Evolutionary conservation across 2,329 filamentous ascomycete species (phyloP).

Genomic region (Laburnicola sp.): DNA sequence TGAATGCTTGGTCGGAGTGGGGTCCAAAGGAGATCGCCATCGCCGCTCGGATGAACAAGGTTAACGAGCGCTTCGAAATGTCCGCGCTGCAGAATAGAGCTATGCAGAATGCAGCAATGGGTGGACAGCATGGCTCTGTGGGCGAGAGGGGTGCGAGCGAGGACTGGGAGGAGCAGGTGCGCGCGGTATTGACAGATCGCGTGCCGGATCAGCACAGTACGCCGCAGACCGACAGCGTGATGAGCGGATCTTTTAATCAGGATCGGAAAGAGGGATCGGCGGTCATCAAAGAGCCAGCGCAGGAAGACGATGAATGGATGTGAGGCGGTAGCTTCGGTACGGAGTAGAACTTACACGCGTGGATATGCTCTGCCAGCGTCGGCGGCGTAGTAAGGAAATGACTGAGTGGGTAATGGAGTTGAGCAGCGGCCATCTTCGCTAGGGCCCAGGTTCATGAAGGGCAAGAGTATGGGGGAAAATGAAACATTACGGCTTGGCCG

Average conservation of each 20-base stretch:
- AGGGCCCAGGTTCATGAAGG: too few relatives aligned
- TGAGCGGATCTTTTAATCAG: background rate
- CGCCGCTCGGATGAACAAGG: background rate
- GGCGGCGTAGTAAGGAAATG: too few relatives aligned
- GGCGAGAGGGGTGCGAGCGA: background rate
- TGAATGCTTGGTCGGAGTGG: slow-evolving; percentile 7
- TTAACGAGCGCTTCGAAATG: too few relatives aligned
- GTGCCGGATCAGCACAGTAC: background rate
- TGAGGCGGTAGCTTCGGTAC: background rate
- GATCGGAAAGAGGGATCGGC: background rate
- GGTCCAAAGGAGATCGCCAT: background rate
- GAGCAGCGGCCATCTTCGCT: too few relatives aligned
- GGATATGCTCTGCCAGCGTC: too few relatives aligned
- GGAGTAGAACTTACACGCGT: background rate
- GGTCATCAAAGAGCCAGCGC: background rate
- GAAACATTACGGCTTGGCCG: too few relatives aligned
- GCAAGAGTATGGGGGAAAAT: too few relatives aligned
- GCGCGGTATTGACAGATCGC: background rate
- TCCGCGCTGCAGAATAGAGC: background rate
- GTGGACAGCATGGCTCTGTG: background rate
- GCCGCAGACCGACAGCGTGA: background rate
- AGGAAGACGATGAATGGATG: slow-evolving; percentile 7
- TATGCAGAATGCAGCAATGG: background rate
- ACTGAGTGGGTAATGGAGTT: too few relatives aligned
- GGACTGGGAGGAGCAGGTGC: background rate